Base-by-base conservation (phyloP, 2,329 filamentous ascomycete species). In the Proliferodiscus dingleyae region DNA sequence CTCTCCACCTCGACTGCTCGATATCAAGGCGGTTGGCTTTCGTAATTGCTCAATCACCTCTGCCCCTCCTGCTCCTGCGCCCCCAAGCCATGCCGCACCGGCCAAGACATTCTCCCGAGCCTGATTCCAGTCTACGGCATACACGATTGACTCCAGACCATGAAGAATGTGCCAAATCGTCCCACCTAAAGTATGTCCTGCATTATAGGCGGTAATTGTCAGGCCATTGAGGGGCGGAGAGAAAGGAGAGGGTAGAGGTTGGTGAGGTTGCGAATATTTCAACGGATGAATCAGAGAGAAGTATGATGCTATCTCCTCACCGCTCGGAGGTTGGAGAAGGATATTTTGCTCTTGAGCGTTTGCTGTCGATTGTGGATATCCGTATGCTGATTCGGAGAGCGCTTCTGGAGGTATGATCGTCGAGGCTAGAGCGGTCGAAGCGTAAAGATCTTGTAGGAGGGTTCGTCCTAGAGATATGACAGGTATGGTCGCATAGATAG, bases 151-250 rank as follows among this genome's bases (percentile, higher is more conserved):
- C 65, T 98, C 93, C 62, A 96, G 77, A 0, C 90, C 89, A 70
- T 97, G 89, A 61, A 97, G 91, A 54, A 98, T 90, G 61, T 97
- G 91, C 93, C 93, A 98, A 71, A 98, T 95, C 19, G 93, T 97
- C 45, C 93, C 93, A 65, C 93, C 93, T 0, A 97, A 78, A 0
- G 91, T 96, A 64, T 96, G 91, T 53, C 93, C 93, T 6, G 93
- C 89, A 67, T 94, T 95, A 70, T 97, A 97, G 1, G 93, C 93
- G 1, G 93, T 98, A 54, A 98, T 87, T 2, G 89, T 95, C 15
- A 98, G 78, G 4, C 90, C 90, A 56, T 93, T 90, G 13, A 96
- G 73, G 1, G 91, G 86, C 3, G 90, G 89, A 2, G 89, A 94
- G 62, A 89, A 94, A 1, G 89, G 85, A 4, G 89, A 93, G 0